phyloP scores from a whole-genome alignment of 768 basidiomycete species.

The Lactarius evosmus region DNA sequence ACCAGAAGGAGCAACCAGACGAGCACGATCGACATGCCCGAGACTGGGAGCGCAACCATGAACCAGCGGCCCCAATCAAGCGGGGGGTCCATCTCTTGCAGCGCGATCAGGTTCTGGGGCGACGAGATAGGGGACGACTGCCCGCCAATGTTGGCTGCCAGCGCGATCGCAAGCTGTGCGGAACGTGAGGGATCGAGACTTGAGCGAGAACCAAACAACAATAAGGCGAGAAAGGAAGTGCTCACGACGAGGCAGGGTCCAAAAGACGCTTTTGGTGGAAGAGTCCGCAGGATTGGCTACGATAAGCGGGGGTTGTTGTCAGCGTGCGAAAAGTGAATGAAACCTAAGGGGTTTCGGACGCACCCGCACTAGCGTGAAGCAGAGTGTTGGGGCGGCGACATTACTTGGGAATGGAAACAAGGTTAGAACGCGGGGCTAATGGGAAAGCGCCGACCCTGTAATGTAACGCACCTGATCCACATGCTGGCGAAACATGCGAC shows the following conservation, averaged over 20 bases:
- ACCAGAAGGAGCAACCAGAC: conserved; percentile 90
- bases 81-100: conserved; percentile 79
- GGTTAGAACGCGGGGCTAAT: conserved; percentile 1
- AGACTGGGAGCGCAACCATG: conserved; percentile 88
- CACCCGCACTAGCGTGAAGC: conserved; percentile 93
- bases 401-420: conserved; percentile 52
- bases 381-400: conserved; percentile 95
- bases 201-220: neutral
- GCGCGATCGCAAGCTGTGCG: conserved; percentile 83
- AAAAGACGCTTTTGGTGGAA: conserved; percentile 84
- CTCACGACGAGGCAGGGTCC: conserved; percentile 89
- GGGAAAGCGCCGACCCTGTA: neutral
- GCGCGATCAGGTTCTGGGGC: conserved; percentile 94
- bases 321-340: conserved; percentile 19
- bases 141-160: conserved; percentile 98
- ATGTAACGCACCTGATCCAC: conserved; percentile 81
- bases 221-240: conserved; percentile 16
- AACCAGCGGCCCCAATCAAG: conserved; percentile 95
- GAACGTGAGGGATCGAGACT: conserved; percentile 8
- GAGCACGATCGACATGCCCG: conserved; percentile 75
- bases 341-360: conserved; percentile 30
- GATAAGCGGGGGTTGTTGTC: conserved; percentile 1
- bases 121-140: conserved; percentile 97
- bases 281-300: conserved; percentile 89
- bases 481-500: conserved; percentile 98